A percentile compares a stretch with the other conserved stretches of the same genome.
Conservation (phyloP, 768 basidiomycete genomes). For the Pleurotus pulmonarius region DNA sequence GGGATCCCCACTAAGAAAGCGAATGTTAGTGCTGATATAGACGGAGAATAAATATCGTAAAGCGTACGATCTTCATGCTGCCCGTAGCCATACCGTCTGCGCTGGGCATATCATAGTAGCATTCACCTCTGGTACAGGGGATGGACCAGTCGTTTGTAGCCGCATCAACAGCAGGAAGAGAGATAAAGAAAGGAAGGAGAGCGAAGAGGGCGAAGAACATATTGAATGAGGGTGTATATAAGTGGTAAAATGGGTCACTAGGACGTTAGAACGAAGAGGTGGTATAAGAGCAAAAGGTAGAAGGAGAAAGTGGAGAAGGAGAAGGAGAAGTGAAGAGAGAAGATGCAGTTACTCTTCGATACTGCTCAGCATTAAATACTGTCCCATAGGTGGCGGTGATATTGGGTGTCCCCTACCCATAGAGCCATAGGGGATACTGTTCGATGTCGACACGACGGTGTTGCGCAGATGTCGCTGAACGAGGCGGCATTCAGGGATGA, state of each 20-base stretch:
- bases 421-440: too few species aligned
- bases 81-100: constrained; percentile 1
- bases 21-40: background rate
- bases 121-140: background rate
- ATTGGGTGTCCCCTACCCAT: too few species aligned
- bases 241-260: background rate
- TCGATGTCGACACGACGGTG: too few species aligned
- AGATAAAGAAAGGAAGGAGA: background rate
- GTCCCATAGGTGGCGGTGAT: too few species aligned
- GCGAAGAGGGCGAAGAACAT: background rate
- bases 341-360: too few species aligned
- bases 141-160: background rate
- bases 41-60: too few species aligned
- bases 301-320: too few species aligned
- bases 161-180: background rate
- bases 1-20: background rate
- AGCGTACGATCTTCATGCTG: constrained; percentile 1
- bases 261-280: background rate
- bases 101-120: background rate
- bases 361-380: too few species aligned
- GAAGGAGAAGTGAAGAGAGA: too few species aligned
- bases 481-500: too few species aligned
- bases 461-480: too few species aligned
- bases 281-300: too few species aligned
- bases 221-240: background rate